Evolutionary conservation across 2,329 filamentous ascomycete species (phyloP).

Genomic region (Dactylonectria estremocensis): DNA sequence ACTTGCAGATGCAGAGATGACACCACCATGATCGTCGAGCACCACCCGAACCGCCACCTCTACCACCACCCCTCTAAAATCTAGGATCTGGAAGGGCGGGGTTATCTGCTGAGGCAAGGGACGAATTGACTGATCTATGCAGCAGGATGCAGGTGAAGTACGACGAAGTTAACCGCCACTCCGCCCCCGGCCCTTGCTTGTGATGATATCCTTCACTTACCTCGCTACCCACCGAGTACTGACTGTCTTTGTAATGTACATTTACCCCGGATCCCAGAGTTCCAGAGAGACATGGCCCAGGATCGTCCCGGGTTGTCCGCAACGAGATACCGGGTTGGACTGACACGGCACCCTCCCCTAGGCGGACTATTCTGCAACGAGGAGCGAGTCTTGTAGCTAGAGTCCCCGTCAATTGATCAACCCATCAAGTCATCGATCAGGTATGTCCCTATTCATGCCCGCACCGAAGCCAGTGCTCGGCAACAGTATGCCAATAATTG

Average conservation of each 20-base stretch:
- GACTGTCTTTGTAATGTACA: conserved; percentile 17
- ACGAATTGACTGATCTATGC: conserved; percentile 28
- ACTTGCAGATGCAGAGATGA: conserved; percentile 42
- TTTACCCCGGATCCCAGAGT: conserved; percentile 25
- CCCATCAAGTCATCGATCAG: conserved; percentile 14
- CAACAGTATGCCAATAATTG: conserved; percentile 17
- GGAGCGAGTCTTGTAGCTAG: conserved; percentile 4
- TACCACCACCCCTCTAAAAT: conserved; percentile 26
- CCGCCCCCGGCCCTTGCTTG: conserved; percentile 5
- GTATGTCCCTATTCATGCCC: conserved; percentile 4
- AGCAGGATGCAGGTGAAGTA: conserved; percentile 17
- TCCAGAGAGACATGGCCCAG: neutral
- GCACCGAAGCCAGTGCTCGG: conserved; percentile 13
- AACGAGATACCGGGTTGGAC: neutral
- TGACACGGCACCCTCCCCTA: no score
- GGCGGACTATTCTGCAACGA: neutral
- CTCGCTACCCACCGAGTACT: neutral
- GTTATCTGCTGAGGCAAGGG: conserved; percentile 10
- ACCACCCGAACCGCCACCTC: conserved; percentile 15
- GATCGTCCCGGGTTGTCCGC: conserved; percentile 11
- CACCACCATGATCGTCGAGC: conserved; percentile 39
- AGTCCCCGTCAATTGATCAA: conserved; percentile 15
- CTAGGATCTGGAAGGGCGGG: conserved; percentile 26
- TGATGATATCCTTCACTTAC: neutral
- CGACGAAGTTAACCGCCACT: conserved; percentile 17